Base-by-base conservation (phyloP, 2,329 filamentous ascomycete species). In the Aspergillus quadricinctus region DNA sequence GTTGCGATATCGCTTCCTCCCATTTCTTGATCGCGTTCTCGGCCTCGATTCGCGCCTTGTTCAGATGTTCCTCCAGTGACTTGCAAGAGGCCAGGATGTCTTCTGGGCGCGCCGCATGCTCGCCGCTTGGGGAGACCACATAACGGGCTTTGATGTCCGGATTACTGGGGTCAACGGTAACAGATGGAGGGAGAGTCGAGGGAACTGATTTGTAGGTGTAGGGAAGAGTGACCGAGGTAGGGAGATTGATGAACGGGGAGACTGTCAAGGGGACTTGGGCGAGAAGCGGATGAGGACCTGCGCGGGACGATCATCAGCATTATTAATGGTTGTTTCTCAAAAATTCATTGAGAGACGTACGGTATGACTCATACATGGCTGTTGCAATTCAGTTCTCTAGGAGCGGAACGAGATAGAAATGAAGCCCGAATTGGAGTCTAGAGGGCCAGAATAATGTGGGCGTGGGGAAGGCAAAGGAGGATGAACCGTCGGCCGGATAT, bases 191-290 rank as follows among this genome's bases (percentile, higher is more conserved):
- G 0, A 97, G 84, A 2, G 91, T 89, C 0, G 91, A 93, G 0
- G 93, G 90, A 69, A 97, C 88, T 10, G 86, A 83, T 71, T 92
- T 93, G 82, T 97, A 97, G 65, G 91, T 96, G 79, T 97, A 97
- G 25, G 94, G 93, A 7, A 99, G 85, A 0, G 92, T 96, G 21
- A 92, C 89, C 27, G 93, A 88, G 29, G 90, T 88, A 10, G 94
- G 94, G 31, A 99, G 87, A 58, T 88, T 89, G 66, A 97, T 85
- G 78, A 97, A 97, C 27, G 94, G 94, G 3, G 93, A 97, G 48
- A 97, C 92, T 50, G 92, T 95, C 54, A 99, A 80, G 29, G 94
- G 92, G 43, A 97, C 86, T 77, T 99, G 94, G 63, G 92, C 89
- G 49, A 99, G 86, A 62, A 97, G 85, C 17, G 88, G 90, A 76